These are phyloP conservation scores for Scenedesmus sp. DNA, from an alignment of 163 green algal species.

Conservation along the genomic window DNA sequence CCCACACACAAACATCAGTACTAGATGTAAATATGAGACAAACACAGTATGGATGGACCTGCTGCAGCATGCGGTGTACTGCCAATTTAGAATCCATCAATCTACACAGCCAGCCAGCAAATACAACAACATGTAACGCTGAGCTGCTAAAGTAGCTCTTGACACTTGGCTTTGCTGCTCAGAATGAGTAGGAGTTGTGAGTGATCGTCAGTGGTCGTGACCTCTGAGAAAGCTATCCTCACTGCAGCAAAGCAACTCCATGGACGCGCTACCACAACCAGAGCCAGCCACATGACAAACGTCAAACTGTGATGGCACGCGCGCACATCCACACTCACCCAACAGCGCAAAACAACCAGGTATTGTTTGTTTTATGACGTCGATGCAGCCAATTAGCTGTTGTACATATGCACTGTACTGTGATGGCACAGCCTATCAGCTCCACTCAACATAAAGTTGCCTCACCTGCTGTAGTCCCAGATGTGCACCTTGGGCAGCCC, in stretches of 20 bases:
- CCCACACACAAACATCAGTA: neutral
- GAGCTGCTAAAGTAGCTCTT: neutral
- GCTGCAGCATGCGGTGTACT: too few species aligned
- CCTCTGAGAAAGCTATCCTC: slow-evolving; percentile 50
- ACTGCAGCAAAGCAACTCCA: slow-evolving; percentile 10
- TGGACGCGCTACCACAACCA: neutral
- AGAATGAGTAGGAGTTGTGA: slow-evolving; percentile 71
- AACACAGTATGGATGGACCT: too few species aligned
- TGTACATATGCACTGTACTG: neutral
- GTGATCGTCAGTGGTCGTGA: slow-evolving; percentile 5
- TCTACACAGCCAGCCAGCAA: too few species aligned
- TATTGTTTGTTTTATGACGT: too few species aligned
- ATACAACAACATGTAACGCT: too few species aligned
- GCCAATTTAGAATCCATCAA: too few species aligned
- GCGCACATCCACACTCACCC: too few species aligned
- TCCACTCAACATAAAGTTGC: too few species aligned
- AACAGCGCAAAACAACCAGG: too few species aligned
- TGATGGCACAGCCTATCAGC: neutral
- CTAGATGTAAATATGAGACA: neutral
- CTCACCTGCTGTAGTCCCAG: slow-evolving; percentile 95
- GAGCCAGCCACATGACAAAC: neutral
- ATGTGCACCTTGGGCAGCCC: slow-evolving; percentile 93
- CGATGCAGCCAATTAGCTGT: too few species aligned
- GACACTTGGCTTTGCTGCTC: slow-evolving; percentile 46
- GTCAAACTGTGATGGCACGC: too few species aligned